phyloP scores from a whole-genome alignment of 106 monocot genomes.

The Posidonia australis region DNA sequence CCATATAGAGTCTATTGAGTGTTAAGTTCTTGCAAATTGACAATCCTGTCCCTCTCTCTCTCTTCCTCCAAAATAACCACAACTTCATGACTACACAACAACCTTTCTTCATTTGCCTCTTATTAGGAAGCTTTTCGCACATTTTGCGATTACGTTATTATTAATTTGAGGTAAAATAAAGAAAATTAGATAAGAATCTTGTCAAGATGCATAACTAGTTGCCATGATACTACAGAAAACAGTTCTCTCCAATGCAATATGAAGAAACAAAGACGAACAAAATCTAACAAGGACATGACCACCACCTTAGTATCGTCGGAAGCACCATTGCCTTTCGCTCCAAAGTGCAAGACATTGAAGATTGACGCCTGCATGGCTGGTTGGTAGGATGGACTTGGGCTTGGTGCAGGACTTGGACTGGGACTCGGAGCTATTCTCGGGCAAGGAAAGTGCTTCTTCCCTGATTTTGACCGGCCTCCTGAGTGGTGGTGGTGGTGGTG shows the following conservation, averaged over 20 bases:
- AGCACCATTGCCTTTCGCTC: conserved; percentile 70
- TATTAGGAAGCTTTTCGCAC: too few species aligned
- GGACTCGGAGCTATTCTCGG: conserved; percentile 6
- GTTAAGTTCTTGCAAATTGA: not conserved
- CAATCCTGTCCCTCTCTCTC: not conserved
- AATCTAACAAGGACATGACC: not conserved
- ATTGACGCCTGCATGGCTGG: conserved; percentile 2
- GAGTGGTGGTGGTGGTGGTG: conserved; percentile 6
- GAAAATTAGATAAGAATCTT: not conserved
- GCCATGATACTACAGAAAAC: not conserved
- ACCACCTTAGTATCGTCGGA: conserved; percentile 80
- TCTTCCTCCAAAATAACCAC: not conserved
- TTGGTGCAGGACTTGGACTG: conserved; percentile 3
- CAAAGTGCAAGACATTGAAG: conserved; percentile 70
- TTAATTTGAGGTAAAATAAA: not conserved
- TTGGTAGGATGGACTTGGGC: conserved; percentile 2
- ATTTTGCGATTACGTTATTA: too few species aligned
- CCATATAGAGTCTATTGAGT: not conserved
- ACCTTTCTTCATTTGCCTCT: not conserved
- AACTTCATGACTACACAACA: not conserved
- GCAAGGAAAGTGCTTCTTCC: conserved; percentile 5
- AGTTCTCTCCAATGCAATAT: not conserved
- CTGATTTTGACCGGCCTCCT: not conserved
- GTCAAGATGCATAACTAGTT: not conserved
- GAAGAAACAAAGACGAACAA: not conserved